phyloP scores from a whole-genome alignment of 495 filamentous ascomycete species.

The Penicillium dipodomyicola region DNA sequence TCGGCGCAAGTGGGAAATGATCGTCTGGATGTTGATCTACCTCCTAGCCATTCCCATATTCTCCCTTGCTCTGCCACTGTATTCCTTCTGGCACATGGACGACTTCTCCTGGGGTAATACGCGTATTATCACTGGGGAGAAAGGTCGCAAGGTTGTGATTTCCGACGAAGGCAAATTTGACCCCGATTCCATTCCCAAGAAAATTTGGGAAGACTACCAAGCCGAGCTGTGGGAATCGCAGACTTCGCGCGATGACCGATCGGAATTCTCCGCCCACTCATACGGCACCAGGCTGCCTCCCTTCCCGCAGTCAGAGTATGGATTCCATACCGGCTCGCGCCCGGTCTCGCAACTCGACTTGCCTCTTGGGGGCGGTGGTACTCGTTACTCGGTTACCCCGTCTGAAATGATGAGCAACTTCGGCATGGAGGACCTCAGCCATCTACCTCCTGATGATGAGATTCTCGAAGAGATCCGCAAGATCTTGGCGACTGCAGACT shows the following conservation, averaged over 20 bases:
- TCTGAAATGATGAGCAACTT: conserved; percentile 71
- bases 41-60: conserved; percentile 89
- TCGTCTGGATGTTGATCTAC: conserved; percentile 99
- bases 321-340: conserved; percentile 53
- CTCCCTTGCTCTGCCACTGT: conserved; percentile 85
- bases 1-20: conserved; percentile 96
- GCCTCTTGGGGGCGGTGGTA: conserved; percentile 43
- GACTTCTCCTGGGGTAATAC: conserved; percentile 99
- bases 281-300: conserved; percentile 83
- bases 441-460: conserved; percentile 82
- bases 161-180: conserved; percentile 99
- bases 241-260: conserved; percentile 79
- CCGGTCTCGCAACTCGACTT: conserved; percentile 75
- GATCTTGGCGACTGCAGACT: conserved; percentile 83
- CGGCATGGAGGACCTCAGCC: conserved; percentile 66
- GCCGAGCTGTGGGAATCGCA: conserved; percentile 91
- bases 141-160: conserved; percentile 87
- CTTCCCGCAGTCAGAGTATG: conserved; percentile 50
- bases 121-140: conserved; percentile 94
- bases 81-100: conserved; percentile 99
- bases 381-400: conserved; percentile 77
- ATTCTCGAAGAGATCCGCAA: conserved; percentile 91
- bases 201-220: conserved; percentile 99
- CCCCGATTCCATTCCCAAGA: conserved; percentile 85
- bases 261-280: conserved; percentile 86